Evolutionary conservation across 768 basidiomycete genomes (phyloP).

Genomic region (Leucocoprinus leucothites): DNA sequence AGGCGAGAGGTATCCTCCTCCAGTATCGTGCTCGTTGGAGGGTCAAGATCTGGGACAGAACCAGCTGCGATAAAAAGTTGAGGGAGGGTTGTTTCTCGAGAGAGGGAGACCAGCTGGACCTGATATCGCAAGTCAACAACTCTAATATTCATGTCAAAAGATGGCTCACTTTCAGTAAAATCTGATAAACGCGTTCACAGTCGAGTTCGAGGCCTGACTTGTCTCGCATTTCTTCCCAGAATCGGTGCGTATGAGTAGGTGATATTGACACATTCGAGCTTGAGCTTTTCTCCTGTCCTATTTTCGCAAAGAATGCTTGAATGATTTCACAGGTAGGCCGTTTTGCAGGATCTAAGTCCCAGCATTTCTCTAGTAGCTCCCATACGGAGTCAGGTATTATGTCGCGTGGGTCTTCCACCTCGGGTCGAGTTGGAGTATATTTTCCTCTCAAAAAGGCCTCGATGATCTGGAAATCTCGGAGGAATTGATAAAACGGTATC

Average conservation of each 20-base stretch:
- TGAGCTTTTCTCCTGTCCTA: no score
- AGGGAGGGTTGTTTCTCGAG: no score
- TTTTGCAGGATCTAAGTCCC: background rate
- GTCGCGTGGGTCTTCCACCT: background rate
- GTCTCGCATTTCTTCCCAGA: background rate
- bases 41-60: no score
- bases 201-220: background rate
- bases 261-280: no score
- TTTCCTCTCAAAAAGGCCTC: background rate
- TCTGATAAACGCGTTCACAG: background rate
- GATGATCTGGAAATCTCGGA: background rate
- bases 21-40: no score
- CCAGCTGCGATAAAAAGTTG: no score
- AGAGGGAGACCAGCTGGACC: no score
- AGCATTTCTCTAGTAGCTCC: background rate
- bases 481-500: background rate
- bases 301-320: background rate
- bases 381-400: background rate
- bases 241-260: no score
- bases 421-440: background rate
- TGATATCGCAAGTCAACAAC: no score
- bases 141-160: no score
- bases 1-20: no score
- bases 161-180: no score
- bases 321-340: background rate